A percentile compares a stretch with the other conserved stretches of the same genome.
Evolutionary conservation across 2,329 filamentous ascomycete genomes (phyloP).

Genomic region (Phaeosphaeria sp.): DNA sequence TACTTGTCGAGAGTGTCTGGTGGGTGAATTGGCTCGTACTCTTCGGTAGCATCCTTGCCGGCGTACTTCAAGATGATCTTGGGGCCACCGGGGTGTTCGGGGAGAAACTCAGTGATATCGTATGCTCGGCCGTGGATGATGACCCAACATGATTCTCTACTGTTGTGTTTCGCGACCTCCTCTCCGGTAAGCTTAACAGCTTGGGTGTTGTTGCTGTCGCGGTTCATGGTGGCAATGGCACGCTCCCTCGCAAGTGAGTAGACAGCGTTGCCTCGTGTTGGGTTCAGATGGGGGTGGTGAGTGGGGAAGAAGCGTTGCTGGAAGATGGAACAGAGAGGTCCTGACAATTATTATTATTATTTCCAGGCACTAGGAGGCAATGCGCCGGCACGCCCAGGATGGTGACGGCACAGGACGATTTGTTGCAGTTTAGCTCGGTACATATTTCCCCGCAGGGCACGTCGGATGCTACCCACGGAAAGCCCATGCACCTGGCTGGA

Average conservation of each 20-base stretch:
- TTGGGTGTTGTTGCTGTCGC: constrained; percentile 50
- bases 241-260: background rate
- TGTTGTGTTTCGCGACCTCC: constrained; percentile 74
- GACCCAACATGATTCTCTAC: constrained; percentile 77
- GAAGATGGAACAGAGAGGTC: constrained; percentile 6
- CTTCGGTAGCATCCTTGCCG: constrained; percentile 51
- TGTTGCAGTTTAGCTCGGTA: constrained; percentile 33
- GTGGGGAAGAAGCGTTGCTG: background rate
- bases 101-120: constrained; percentile 70
- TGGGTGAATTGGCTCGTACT: constrained; percentile 61
- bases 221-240: constrained; percentile 49
- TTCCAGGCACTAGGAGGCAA: constrained; percentile 27
- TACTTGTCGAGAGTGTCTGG: constrained; percentile 54
- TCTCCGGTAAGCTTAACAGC: constrained; percentile 53
- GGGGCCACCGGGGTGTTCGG: constrained; percentile 69
- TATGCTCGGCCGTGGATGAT: constrained; percentile 72
- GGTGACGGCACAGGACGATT: constrained; percentile 32
- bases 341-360: constrained; percentile 30
- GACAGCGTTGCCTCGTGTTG: background rate
- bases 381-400: constrained; percentile 36
- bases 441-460: constrained; percentile 31
- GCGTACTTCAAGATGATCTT: constrained; percentile 94
- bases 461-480: constrained; percentile 19
- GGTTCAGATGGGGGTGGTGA: background rate
- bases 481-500: constrained; percentile 2